Base-by-base conservation (phyloP, 106 monocot species). In the Apostasia ramifera region DNA sequence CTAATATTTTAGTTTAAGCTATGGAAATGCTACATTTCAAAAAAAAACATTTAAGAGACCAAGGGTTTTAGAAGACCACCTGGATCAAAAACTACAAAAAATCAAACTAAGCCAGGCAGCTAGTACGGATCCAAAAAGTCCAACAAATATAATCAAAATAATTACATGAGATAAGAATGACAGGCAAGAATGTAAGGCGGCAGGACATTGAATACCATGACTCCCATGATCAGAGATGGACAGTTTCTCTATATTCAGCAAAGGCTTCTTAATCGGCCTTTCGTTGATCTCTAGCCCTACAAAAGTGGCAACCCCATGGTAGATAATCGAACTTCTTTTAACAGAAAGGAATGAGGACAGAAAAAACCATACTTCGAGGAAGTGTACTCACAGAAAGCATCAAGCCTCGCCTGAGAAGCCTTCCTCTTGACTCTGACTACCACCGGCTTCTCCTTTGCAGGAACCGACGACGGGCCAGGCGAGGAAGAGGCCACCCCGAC, bases 361-460 rank as follows among this genome's bases (percentile, higher is more conserved):
- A 59, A 11, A 4, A 38, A 62, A 51, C 2, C 8, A 12, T 40
- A 42, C 2, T 48, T 46, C 26, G 37, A 39, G 14, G 49, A 70
- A 37, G 37, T 59, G 3, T 10, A 57, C 81, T 80, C 56, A 91
- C 91, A 91, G n/a, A 91, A 77, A 40, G 82, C 84, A 55, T 91
- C 87, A 12, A 84, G 65, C 44, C 71, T 66, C 64, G 71, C 72
- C 73, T 87, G 91, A 40, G 55, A 72, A 45, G 71, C 54, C 80
- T 84, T 91, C 64, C 91, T 73, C 81, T 91, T 91, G 44, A 91
- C 84, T 70, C 87, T 80, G 12, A 91, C 82, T n/a, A 91, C 75
- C 10, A 91, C 75, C 12, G 87, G 91, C 57, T 86, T 90, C 45
- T 41, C 72, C 47, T 69, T 70, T 71, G 38, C 47, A 45, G 38